These are phyloP conservation scores for Neonectria hederae DNA, from an alignment of 2,329 filamentous ascomycete genomes.

Conservation along the genomic window DNA sequence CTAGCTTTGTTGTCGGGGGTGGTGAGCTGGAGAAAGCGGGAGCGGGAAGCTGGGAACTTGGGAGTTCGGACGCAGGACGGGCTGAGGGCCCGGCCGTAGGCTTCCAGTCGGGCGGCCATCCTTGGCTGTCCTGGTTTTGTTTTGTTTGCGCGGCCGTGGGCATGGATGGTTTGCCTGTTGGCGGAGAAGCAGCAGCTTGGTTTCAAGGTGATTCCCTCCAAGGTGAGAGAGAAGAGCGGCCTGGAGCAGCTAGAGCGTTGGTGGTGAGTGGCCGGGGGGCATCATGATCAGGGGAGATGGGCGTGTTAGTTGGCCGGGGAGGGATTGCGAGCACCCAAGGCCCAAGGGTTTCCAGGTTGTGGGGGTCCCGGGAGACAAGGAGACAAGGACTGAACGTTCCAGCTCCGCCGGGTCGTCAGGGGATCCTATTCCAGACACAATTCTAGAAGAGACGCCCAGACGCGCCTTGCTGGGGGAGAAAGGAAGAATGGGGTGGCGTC, in stretches of 20 bases:
- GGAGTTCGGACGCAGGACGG: conserved; percentile 28
- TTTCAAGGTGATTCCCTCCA: background rate
- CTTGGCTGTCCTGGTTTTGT: no score
- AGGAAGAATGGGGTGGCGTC: conserved; percentile 1
- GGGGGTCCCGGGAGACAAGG: conserved; percentile 34
- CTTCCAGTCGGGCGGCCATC: no score
- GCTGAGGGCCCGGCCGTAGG: background rate
- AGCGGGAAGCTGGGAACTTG: background rate
- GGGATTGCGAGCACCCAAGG: background rate
- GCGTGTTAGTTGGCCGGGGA: conserved; percentile 1
- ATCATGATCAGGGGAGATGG: conserved; percentile 9
- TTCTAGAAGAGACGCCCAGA: conserved; percentile 41
- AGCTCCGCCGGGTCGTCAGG: conserved; percentile 20
- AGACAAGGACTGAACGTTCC: conserved; percentile 20
- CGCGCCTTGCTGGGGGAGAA: background rate
- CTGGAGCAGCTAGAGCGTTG: background rate
- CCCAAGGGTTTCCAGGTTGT: conserved; percentile 34
- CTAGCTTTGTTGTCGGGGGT: conserved; percentile 20
- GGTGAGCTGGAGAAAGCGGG: conserved; percentile 3
- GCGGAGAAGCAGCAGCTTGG: background rate
- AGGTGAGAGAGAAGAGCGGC: conserved; percentile 14
- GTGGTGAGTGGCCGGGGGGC: conserved; percentile 13
- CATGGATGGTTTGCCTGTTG: background rate
- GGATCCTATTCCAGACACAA: conserved; percentile 38
- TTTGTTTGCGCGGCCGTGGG: background rate